Base-by-base conservation (phyloP, 352 stramenopile species). In the Phytopythium kandeliae region DNA sequence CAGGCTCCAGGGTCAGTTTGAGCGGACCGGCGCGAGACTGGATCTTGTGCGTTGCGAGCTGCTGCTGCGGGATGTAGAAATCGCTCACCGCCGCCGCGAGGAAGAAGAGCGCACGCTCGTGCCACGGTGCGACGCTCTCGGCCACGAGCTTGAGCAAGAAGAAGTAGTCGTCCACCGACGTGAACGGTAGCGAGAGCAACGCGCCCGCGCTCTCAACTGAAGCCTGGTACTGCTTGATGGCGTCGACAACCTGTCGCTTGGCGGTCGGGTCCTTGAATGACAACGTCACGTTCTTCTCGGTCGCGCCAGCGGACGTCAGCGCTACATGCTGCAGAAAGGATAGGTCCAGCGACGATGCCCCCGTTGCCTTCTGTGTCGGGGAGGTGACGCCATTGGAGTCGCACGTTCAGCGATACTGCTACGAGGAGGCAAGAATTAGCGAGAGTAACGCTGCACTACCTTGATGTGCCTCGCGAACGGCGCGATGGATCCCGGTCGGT, bases 1-100 rank as follows among this genome's bases (percentile, higher is more conserved):
- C 80, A 33, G 96, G 89, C 54, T 89, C 65, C 37, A 99, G 65
- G 35, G 67, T 76, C n/a, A 99, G 72, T 34, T 73, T 71, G 25
- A 94, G 60, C 31, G 69, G 74, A 4, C 86, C 77, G 7, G 55
- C 69, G 16, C 71, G 71, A 7, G 89, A 98, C 65, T 99, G 96
- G 53, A 99, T 99, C 71, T 99, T 99, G 81, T 99, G 96, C 63
- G 92, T 65, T 15, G 73, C 64, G 57, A 97, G 85, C 41, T 97
- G 67, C 13, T 69, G 51, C 26, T 83, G 60, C 9, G 96, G 96
- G 44, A 99, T 91, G 76, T 98, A 98, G 71, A 99, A 99, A 64
- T 99, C 97, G 56, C 87, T 98, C 15, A 99, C 97, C 3, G 97
- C 97, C n/a, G 96, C 96, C 12, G 96, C 94, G 4, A 99, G 70